These are phyloP conservation scores for Tolypocladium tropicale DNA, from an alignment of 2,329 filamentous ascomycete genomes.

Conservation along the genomic window DNA sequence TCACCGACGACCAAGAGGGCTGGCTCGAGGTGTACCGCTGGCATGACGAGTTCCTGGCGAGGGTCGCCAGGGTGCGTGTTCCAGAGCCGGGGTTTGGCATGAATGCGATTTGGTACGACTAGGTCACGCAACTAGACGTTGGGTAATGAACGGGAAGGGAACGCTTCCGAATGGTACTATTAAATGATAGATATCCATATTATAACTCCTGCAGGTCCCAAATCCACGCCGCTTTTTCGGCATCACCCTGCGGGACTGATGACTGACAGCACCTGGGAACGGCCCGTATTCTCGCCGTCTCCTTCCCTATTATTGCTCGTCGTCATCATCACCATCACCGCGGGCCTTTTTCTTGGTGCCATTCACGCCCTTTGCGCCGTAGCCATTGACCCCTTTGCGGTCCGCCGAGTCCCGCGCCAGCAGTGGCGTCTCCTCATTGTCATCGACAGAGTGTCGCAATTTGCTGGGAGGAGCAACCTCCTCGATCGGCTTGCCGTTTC, in stretches of 20 bases:
- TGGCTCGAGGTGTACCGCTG: slow-evolving; percentile 84
- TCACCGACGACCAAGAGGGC: slow-evolving; percentile 81
- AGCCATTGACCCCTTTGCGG: slow-evolving; percentile 4
- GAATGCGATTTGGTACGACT: slow-evolving; percentile 93
- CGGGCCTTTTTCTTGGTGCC: neutral
- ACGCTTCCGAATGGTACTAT: neutral
- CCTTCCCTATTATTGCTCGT: neutral
- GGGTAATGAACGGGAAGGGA: no score
- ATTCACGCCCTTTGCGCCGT: slow-evolving; percentile 6
- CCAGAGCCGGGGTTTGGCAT: slow-evolving; percentile 87
- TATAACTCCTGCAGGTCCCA: neutral
- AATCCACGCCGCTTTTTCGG: neutral
- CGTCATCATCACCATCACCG: neutral
- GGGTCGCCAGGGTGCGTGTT: slow-evolving; percentile 68
- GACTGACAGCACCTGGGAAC: neutral
- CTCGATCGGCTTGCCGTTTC: slow-evolving; percentile 3
- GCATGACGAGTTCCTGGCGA: slow-evolving; percentile 68
- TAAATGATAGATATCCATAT: neutral
- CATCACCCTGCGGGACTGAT: neutral
- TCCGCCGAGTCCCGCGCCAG: slow-evolving; percentile 2
- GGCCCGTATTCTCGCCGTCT: neutral
- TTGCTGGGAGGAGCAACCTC: neutral
- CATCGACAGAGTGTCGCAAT: neutral
- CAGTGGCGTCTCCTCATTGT: slow-evolving; percentile 8
- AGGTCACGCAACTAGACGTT: neutral